Conservation (phyloP, 208 protist genomes). For the Trypanosoma caninum region DNA sequence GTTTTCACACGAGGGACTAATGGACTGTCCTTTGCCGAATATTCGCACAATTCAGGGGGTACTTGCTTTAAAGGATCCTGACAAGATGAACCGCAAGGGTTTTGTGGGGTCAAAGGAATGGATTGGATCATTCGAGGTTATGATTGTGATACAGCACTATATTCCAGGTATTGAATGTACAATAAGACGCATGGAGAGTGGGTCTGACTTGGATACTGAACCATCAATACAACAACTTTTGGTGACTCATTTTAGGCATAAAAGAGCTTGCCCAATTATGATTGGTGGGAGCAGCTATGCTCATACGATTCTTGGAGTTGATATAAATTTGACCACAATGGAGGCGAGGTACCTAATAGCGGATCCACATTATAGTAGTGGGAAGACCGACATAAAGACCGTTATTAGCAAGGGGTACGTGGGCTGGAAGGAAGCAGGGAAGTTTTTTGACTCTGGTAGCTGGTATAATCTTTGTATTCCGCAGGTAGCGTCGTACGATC, state of each 20-base stretch:
- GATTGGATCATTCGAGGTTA: conserved; percentile 94
- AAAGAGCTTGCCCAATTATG: conserved; percentile 90
- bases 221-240: conserved; percentile 60
- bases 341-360: conserved; percentile 87
- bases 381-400: conserved; percentile 61
- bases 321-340: conserved; percentile 78
- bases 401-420: conserved; percentile 88
- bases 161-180: conserved; percentile 76
- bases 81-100: conserved; percentile 65
- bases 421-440: conserved; percentile 81
- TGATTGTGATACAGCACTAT: conserved; percentile 84
- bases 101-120: conserved; percentile 93
- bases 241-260: conserved; percentile 79
- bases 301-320: conserved; percentile 93
- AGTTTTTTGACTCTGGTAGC: conserved; percentile 78
- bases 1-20: conserved; percentile 64
- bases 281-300: conserved; percentile 95
- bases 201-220: conserved; percentile 76
- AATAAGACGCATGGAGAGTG: conserved; percentile 83
- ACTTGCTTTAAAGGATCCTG: conserved; percentile 67
- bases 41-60: conserved; percentile 84
- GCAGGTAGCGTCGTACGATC: conserved; percentile 50
- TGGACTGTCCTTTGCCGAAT: conserved; percentile 46
- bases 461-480: conserved; percentile 96
- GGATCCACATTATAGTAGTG: conserved; percentile 93